Percentiles rank a stretch among this genome's conserved stretches.
Conservation (phyloP, 2,329 filamentous ascomycete genomes). For the Leptographium galeiforme region DNA sequence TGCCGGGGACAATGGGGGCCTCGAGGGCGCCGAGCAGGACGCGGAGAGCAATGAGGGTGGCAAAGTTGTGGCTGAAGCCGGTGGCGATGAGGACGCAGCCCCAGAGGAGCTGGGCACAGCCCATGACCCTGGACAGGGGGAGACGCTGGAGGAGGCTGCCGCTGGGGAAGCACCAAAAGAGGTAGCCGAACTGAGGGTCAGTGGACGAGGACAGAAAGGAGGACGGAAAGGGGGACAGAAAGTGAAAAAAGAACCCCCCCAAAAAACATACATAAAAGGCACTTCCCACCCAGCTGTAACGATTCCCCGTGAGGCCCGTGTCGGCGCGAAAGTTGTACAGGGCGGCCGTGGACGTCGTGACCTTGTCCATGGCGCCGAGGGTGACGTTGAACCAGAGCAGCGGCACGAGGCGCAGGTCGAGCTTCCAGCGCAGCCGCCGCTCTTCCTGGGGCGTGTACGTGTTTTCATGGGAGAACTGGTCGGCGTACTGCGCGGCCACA, state of each 20-base stretch:
- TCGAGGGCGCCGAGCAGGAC: constrained; percentile 19
- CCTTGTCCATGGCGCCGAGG: constrained; percentile 18
- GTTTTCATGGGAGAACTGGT: constrained; percentile 12
- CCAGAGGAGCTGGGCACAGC: constrained; percentile 15
- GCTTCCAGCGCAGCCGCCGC: constrained; percentile 22
- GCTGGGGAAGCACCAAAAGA: constrained; percentile 20
- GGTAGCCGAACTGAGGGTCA: constrained; percentile 18
- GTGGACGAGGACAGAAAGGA: no score
- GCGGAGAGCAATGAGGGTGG: constrained; percentile 15
- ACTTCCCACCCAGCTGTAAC: constrained; percentile 16
- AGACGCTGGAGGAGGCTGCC: constrained; percentile 19
- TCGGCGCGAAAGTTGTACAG: constrained; percentile 16
- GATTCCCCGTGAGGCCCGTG: constrained; percentile 13
- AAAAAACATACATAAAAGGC: constrained; percentile 15
- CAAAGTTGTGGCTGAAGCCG: constrained; percentile 17
- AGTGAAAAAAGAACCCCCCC: no score
- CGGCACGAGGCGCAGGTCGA: constrained; percentile 26
- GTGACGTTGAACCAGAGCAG: constrained; percentile 22
- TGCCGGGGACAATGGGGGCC: constrained; percentile 17
- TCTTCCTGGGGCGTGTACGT: constrained; percentile 15
- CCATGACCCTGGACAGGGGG: constrained; percentile 21
- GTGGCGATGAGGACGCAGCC: constrained; percentile 16
- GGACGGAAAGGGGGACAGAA: no score
- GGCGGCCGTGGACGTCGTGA: constrained; percentile 17
- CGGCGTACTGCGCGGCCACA: constrained; percentile 2